Conservation (phyloP, 768 basidiomycete genomes). For the Russula dissimulans region DNA sequence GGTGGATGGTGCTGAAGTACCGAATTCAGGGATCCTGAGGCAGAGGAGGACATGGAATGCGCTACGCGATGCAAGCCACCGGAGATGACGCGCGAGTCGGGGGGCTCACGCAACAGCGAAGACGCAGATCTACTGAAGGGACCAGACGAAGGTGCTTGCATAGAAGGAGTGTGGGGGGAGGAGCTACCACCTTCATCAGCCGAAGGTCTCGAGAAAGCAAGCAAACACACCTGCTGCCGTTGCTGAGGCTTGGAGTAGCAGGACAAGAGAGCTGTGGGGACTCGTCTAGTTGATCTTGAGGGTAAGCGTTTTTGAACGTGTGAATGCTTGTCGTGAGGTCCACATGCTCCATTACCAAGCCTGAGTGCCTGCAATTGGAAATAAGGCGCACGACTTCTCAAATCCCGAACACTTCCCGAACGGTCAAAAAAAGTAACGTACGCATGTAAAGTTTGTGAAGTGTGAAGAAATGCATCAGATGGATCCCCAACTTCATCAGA, state of each 20-base stretch:
- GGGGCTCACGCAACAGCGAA: neutral
- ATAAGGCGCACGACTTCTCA: neutral
- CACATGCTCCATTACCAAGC: constrained; percentile 11
- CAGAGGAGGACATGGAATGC: neutral
- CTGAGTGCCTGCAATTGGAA: constrained; percentile 5
- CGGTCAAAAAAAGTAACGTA: neutral
- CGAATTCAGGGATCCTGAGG: neutral
- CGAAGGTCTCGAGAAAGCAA: neutral
- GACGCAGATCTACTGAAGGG: neutral
- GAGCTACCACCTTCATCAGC: neutral
- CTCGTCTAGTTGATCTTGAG: neutral
- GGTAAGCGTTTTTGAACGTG: constrained; percentile 13
- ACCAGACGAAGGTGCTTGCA: neutral
- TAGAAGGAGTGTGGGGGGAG: neutral
- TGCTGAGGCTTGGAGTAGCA: neutral
- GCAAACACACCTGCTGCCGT: constrained; percentile 6
- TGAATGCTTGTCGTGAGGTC: constrained; percentile 6
- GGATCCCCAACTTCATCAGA: neutral
- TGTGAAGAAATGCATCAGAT: neutral
- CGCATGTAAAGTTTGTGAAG: constrained; percentile 2
- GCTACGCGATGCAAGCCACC: neutral
- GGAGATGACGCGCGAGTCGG: neutral
- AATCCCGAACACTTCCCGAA: neutral
- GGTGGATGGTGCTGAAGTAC: neutral
- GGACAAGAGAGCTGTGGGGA: neutral